These are phyloP conservation scores for Metschnikowia henanensis DNA, from an alignment of 805 yeast genomes.

Conservation along the genomic window DNA sequence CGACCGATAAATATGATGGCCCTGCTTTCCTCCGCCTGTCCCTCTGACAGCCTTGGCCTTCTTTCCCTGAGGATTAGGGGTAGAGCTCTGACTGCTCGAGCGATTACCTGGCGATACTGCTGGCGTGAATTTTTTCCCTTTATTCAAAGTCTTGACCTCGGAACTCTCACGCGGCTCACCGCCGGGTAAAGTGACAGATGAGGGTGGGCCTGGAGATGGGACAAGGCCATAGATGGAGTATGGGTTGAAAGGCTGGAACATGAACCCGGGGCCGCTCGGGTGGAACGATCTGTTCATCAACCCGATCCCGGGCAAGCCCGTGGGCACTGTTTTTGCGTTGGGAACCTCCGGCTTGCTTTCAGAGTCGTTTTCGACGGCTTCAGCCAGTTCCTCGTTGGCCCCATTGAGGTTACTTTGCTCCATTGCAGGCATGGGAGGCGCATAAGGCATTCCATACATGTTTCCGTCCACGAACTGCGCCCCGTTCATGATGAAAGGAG, in stretches of 20 bases:
- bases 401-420: slow-evolving; percentile 7
- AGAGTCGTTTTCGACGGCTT: slow-evolving; percentile 1
- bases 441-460: slow-evolving; percentile 32
- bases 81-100: background rate
- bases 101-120: background rate
- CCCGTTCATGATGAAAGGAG: slow-evolving; percentile 40
- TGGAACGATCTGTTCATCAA: slow-evolving; percentile 35
- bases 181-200: slow-evolving; percentile 15
- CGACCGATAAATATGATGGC: slow-evolving; percentile 61
- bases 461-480: slow-evolving; percentile 39
- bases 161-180: slow-evolving; percentile 5
- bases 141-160: background rate
- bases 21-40: slow-evolving; percentile 23
- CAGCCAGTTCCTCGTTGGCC: too few species aligned
- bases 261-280: slow-evolving; percentile 31
- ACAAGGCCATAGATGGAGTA: slow-evolving; percentile 38
- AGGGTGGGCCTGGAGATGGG: slow-evolving; percentile 15
- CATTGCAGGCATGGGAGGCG: slow-evolving; percentile 12
- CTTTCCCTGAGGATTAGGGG: slow-evolving; percentile 12
- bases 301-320: slow-evolving; percentile 32
- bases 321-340: slow-evolving; percentile 4
- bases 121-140: background rate
- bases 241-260: slow-evolving; percentile 53
- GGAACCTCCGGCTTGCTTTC: slow-evolving; percentile 6
- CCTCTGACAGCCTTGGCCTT: slow-evolving; percentile 15